phyloP scores from a whole-genome alignment of 2,329 filamentous ascomycete genomes.

The Periconia sp. region DNA sequence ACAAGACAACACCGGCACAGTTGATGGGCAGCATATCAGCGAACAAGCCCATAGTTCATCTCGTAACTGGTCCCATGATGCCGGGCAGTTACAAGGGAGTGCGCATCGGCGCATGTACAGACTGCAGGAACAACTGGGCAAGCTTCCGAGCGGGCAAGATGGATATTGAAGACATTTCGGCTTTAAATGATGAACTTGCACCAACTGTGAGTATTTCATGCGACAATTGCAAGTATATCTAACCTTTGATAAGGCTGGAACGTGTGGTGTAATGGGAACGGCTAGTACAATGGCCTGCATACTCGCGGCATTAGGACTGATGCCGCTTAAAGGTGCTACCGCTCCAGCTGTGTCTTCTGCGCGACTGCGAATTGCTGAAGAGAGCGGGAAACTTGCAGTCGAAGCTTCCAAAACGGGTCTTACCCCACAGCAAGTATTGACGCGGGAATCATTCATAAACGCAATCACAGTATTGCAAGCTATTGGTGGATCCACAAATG shows the following conservation, averaged over 20 bases:
- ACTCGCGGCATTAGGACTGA: constrained; percentile 55
- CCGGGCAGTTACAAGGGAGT: constrained; percentile 66
- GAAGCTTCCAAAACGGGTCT: constrained; percentile 42
- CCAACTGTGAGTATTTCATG: constrained; percentile 57
- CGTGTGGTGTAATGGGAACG: constrained; percentile 61
- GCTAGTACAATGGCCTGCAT: constrained; percentile 61
- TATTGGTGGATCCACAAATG: constrained; percentile 49
- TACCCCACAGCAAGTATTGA: constrained; percentile 49
- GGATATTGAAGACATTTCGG: constrained; percentile 71
- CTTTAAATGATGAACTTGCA: constrained; percentile 71
- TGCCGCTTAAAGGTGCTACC: constrained; percentile 55
- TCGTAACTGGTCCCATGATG: constrained; percentile 76
- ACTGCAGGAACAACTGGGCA: constrained; percentile 75
- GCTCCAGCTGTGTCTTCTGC: constrained; percentile 57
- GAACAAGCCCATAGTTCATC: constrained; percentile 69
- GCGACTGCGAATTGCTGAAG: constrained; percentile 56
- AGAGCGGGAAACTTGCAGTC: constrained; percentile 55
- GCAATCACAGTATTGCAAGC: constrained; percentile 49
- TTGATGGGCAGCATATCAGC: constrained; percentile 76
- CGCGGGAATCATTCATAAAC: constrained; percentile 52
- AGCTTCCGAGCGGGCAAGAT: constrained; percentile 65
- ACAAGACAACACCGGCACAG: constrained; percentile 74
- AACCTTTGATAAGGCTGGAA: constrained; percentile 42
- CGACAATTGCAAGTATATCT: not conserved
- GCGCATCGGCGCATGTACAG: constrained; percentile 72